Conservation (phyloP, 2,329 filamentous ascomycete genomes). For the Aspergillus caelatus region DNA sequence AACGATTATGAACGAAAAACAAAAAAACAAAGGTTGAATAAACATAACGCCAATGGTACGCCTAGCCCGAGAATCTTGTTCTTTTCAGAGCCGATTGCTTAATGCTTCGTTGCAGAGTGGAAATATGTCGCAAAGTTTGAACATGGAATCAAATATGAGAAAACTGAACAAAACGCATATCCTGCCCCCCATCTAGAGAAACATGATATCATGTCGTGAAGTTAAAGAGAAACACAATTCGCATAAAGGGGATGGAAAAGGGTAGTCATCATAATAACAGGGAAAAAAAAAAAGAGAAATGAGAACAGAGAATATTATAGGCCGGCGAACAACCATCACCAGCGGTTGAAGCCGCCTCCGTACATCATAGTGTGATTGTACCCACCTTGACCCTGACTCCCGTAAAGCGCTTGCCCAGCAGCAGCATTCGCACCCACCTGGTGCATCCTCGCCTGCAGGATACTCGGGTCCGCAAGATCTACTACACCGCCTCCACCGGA, state of each 20-base stretch:
- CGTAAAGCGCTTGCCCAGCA: conserved; percentile 85
- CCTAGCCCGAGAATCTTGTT: conserved; percentile 33
- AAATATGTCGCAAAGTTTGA: conserved; percentile 27
- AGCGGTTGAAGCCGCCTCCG: conserved; percentile 67
- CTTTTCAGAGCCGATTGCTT: conserved; percentile 37
- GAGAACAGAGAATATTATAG: conserved; percentile 11
- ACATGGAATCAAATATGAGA: conserved; percentile 26
- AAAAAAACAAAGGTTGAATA: conserved; percentile 25
- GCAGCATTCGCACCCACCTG: conserved; percentile 74
- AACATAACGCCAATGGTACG: conserved; percentile 40
- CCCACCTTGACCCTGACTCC: conserved; percentile 87
- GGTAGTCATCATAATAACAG: conserved; percentile 26
- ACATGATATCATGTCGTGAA: conserved; percentile 39
- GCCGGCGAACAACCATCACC: conserved; percentile 53
- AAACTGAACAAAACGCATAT: conserved; percentile 25
- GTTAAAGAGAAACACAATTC: conserved; percentile 24
- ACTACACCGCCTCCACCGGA: conserved; percentile 99
- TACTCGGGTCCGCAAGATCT: conserved; percentile 99
- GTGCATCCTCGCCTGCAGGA: conserved; percentile 96
- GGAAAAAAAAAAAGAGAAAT: conserved; percentile 10
- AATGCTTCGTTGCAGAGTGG: conserved; percentile 36
- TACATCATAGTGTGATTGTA: conserved; percentile 86
- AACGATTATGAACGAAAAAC: conserved; percentile 16
- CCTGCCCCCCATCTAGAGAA: conserved; percentile 28
- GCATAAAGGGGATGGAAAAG: conserved; percentile 25